Base-by-base conservation (phyloP, 2,329 filamentous ascomycete genomes). In the Massarina eburnea region DNA sequence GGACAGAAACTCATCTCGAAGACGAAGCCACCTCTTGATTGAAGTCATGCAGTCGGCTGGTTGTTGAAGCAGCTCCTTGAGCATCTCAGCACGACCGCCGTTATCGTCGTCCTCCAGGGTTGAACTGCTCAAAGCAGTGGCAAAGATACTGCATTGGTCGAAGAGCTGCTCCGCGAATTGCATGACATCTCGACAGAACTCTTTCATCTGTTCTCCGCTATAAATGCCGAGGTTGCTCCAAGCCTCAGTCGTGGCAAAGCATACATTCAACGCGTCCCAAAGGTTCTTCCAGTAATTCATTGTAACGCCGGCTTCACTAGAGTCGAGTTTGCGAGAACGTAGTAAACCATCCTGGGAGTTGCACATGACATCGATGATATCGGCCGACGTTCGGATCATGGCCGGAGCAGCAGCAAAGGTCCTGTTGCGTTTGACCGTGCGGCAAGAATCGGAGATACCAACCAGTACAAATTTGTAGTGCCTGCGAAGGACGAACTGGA, bases 171-270 rank as follows among this genome's bases (percentile, higher is more conserved):
- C 89, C 1, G 92, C 91, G 62, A 96, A 88, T 59, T 97, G 90
- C 82, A 99, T 99, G 12, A 89, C 88, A 64, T 96, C 90, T 55
- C 94, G 85, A 64, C 91, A 96, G 61, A 97, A 96, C 46, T 96
- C 85, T 59, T 91, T 86, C 89, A 99, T 91, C 43, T 82, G 77
- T 17, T 77, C 72, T 64, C 90, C 94, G 24, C 67, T 55, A 40
- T 92, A 85, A 47, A 89, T 83, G 3, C 80, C 80, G 12, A 82
- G 75, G 36, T 73, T 71, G 53, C 89, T 90, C 94, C 94, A 99
- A 9, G 76, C 74, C 64, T 96, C 91, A 3, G 91, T 95, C 49
- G 86, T 84, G 33, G 83, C 78, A 61, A 96, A 96, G 14, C 92
- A 88, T 45, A 86, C 85, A 33, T 85, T 86, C 34, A 97, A 78